Evolutionary conservation across 495 filamentous ascomycete genomes (phyloP), one percentile per base, ranked within the genome.

Genomic region (Rostrohypoxylon terebratum): DNA sequence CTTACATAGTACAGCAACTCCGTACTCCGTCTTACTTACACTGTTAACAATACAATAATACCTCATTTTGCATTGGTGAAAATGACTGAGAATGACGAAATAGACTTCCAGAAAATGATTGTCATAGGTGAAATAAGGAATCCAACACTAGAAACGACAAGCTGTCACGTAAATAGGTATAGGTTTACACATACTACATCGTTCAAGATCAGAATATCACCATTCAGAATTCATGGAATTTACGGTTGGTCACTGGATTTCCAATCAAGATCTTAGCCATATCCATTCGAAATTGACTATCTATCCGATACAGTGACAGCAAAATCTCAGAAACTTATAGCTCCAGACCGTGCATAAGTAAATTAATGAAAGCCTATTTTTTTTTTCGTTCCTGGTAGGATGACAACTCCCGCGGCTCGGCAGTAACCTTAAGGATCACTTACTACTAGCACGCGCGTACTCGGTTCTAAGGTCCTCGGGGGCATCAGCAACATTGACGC

Each of bases 41-140:
- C 48, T n/a, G 21, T 53, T 23, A 53, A 53, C 28, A 72, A 73
- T 73, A 68, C 70, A 53, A 53, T 53, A 68, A 73, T 73, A 73
- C 70, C 70, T 51, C 70, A 73, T 53, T 58, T 67, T 51, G 42
- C 42, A 18, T 18, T 42, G 63, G 40, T 68, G 38, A 40, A 45
- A 54, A 64, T 36, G 21, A 14, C 33, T 44, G 33, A 64, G 18
- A 20, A 72, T 72, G 70, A 65, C 70, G 59, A 45, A 44, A 72
- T 64, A 16, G 54, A 70, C 50, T n/a, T 8, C 8, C 44, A 10
- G 4, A 42, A 18, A 54, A 42, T 33, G 14, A 48, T 16, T 42
- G n/a, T 1, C 28, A 45, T 16, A 31, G 33, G 36, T 28, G 21
- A 31, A 31, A 45, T 45, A 18, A 45, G n/a, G 3, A 31, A 53